Conservation (phyloP, 129 eudicot genomes). For the Pittosporum tobira region DNA sequence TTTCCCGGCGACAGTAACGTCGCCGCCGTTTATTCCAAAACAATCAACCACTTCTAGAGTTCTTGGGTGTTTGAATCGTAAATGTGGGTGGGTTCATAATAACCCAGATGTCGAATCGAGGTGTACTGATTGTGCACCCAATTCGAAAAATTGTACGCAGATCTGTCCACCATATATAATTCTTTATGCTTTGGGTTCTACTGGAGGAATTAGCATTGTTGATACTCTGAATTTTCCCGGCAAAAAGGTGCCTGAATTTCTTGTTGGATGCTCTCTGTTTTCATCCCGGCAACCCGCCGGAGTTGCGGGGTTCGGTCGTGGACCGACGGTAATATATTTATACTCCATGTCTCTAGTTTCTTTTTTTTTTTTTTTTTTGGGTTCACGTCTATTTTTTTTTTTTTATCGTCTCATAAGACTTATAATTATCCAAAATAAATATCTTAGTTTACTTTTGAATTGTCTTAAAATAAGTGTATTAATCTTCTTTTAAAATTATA, state of each 20-base stretch:
- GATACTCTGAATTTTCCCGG: constrained; percentile 31
- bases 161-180: constrained; percentile 54
- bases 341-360: too few species aligned
- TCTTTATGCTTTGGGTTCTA: constrained; percentile 43
- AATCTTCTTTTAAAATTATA: too few species aligned
- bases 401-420: too few species aligned
- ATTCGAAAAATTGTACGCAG: constrained; percentile 25
- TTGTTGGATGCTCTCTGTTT: constrained; percentile 49
- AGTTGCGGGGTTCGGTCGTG: constrained; percentile 56
- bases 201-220: constrained; percentile 37
- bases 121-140: constrained; percentile 20
- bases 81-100: constrained; percentile 43
- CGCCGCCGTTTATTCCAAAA: constrained; percentile 32
- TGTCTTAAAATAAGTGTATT: too few species aligned
- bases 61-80: constrained; percentile 38
- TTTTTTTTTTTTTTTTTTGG: too few species aligned
- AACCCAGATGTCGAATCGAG: constrained; percentile 15
- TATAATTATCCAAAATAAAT: too few species aligned
- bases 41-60: constrained; percentile 31
- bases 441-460: too few species aligned
- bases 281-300: constrained; percentile 52
- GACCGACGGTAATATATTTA: constrained; percentile 14
- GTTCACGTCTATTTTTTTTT: too few species aligned
- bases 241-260: constrained; percentile 22
- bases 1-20: background rate